Base-by-base conservation (phyloP, 108 stramenopile species). In the Skeletonema potamos region DNA sequence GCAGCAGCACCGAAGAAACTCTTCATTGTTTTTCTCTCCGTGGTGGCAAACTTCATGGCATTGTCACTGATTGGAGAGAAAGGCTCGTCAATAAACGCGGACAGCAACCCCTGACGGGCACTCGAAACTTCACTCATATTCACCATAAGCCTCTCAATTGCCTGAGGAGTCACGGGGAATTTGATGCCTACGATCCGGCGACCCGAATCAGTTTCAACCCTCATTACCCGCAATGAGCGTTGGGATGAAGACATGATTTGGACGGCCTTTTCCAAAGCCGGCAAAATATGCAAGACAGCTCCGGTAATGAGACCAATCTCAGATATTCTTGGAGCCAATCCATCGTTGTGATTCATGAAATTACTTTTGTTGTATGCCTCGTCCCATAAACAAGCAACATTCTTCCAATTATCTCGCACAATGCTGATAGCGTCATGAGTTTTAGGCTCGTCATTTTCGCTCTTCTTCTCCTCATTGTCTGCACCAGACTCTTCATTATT, bases 21-120 rank as follows among this genome's bases (percentile, higher is more conserved):
- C 63, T 72, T 83, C 76, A 87, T 85, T 18, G 84, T 87, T 56
- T 87, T 87, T 24, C 68, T 62, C 59, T 83, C 77, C n/a, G 73
- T 66, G 4, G 74, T 83, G 10, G 78, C 79, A 75, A 82, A 81
- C 36, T 61, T 22, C 64, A 56, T 70, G 29, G 66, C 67, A 68
- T 69, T 83, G 22, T 59, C 64, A 37, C 77, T 79, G 30, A 87
- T 48, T 13, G 62, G 60, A 10, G 58, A 54, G 32, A 77, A 61
- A 18, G 43, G 55, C 66, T 87, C 84, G 61, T 85, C 84, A 4
- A 46, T 56, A 55, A 69, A 83, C 1, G 68, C 63, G 18, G 64
- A 57, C 24, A 65, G 11, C 6, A 64, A 58, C 1, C 56, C 63
- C 37, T 57, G 64, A 2, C 70, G 75, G 1, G 63, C 62, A 22